Conservation (phyloP, 345 rosid genomes). For the Lumnitzera racemosa region DNA sequence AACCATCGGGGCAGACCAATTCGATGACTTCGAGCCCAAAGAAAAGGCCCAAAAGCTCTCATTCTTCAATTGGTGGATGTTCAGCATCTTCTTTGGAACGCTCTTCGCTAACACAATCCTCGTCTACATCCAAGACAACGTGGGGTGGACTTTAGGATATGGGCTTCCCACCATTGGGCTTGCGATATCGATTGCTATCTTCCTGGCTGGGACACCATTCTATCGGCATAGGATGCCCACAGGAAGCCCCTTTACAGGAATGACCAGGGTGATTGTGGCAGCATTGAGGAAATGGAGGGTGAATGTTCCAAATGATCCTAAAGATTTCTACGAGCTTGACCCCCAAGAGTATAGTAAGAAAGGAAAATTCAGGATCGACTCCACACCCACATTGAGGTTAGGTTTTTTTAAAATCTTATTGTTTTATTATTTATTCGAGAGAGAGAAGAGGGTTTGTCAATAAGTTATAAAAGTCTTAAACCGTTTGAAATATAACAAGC, state of each 20-base stretch:
- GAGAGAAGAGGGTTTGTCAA: too few relatives aligned
- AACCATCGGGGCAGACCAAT: constrained; percentile 88
- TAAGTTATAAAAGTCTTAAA: too few relatives aligned
- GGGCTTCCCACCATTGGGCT: constrained; percentile 75
- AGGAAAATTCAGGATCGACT: constrained; percentile 52
- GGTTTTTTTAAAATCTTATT: not conserved
- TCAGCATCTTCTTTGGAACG: constrained; percentile 80
- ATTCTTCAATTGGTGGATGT: constrained; percentile 99
- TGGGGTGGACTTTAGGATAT: constrained; percentile 80
- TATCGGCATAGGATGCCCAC: constrained; percentile 64
- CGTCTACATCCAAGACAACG: constrained; percentile 84
- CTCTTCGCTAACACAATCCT: constrained; percentile 77
- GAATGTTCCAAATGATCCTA: constrained; percentile 32
- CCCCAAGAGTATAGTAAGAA: constrained; percentile 35
- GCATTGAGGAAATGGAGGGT: constrained; percentile 51
- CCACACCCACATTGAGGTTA: constrained; percentile 54
- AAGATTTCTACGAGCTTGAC: constrained; percentile 51
- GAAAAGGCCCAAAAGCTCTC: constrained; percentile 76
- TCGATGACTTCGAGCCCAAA: constrained; percentile 68
- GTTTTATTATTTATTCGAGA: not conserved
- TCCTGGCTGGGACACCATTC: constrained; percentile 61
- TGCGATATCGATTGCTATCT: constrained; percentile 40
- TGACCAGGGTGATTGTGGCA: constrained; percentile 71
- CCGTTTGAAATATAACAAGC: too few relatives aligned
- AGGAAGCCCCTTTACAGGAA: constrained; percentile 71